Conservation (phyloP, 306 rosid genomes). For the Carpinus fangiana region DNA sequence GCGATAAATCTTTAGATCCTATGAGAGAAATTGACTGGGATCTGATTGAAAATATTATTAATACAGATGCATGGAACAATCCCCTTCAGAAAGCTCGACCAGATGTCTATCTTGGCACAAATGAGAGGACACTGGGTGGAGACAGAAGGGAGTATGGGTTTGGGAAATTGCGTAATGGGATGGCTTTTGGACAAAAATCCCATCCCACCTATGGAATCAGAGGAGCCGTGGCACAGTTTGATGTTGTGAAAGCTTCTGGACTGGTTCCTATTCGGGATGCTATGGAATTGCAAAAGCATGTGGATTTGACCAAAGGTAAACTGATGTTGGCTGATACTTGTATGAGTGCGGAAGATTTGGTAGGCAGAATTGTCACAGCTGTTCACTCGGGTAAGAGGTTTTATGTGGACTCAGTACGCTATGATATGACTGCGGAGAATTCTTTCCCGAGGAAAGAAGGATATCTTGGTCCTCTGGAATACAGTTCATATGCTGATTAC, state of each 20-base stretch:
- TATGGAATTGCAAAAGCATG: slow-evolving; percentile 42
- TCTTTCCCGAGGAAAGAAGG: slow-evolving; percentile 98
- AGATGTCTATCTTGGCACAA: slow-evolving; percentile 99
- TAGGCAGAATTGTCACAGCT: slow-evolving; percentile 91
- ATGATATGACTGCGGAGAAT: slow-evolving; percentile 89
- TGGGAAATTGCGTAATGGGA: slow-evolving; percentile 91
- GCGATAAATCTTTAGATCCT: slow-evolving; percentile 79
- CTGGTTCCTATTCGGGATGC: slow-evolving; percentile 71
- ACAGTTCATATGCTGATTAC: slow-evolving; percentile 96
- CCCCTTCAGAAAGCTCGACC: slow-evolving; percentile 99
- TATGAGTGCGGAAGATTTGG: slow-evolving; percentile 66
- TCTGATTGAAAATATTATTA: slow-evolving; percentile 77
- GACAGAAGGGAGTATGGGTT: slow-evolving; percentile 98
- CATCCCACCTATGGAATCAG: slow-evolving; percentile 99
- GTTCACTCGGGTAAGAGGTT: slow-evolving; percentile 99
- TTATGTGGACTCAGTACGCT: slow-evolving; percentile 89
- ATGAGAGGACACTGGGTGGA: slow-evolving; percentile 96
- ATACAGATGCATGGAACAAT: slow-evolving; percentile 84
- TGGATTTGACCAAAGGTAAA: slow-evolving; percentile 49
- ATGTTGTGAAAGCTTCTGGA: slow-evolving; percentile 95
- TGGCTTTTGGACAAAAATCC: slow-evolving; percentile 88
- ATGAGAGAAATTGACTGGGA: slow-evolving; percentile 85
- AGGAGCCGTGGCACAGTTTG: slow-evolving; percentile 98
- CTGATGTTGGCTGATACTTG: slow-evolving; percentile 89
- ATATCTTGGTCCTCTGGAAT: slow-evolving; percentile 98